Base-by-base conservation (phyloP, 768 basidiomycete genomes). In the Hericium erinaceus region DNA sequence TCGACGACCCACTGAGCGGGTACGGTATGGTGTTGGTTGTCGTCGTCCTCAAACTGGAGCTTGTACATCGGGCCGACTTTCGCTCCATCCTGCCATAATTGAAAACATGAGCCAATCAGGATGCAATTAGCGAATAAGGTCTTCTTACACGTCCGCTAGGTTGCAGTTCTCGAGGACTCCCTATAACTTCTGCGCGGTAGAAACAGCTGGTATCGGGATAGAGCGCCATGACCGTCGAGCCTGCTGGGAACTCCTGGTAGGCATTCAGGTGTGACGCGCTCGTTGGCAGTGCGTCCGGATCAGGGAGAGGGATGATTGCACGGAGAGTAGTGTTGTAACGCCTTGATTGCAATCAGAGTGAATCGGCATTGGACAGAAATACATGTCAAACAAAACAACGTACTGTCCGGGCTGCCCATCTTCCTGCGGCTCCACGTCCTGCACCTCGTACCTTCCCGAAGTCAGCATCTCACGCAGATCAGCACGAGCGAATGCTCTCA, bases 131-230 rank as follows among this genome's bases (percentile, higher is more conserved):
- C 41, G 54, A 33, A 57, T 48, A 33, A 40, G 49, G 18, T 67
- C 75, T 70, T 46, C 22, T 37, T 59, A 79, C 77, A 24, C 77
- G 69, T 54, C 68, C 67, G 3, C 64, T 58, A 0, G 70, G 68
- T 24, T 68, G 71, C 28, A 73, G 65, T 53, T 78, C 79, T 51
- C 64, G 72, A 4, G 88, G 89, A 10, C 82, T 80, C n/a, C 81
- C 77, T 49, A 90, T 76, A 6, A 93, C 89, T 65, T 90, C 87
- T 7, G 91, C 91, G 26, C 87, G 85, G 65, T 93, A 93, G 74
- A 93, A 93, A 67, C 88, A 91, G 63, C 89, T 92, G 0, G 91
- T 93, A 66, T 93, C 91, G 0, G 91, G 91, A 70, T 92, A 93
- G n/a, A 92, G 73, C 1, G 89, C 91, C 80, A 93, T 81, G 10